A percentile compares a stretch with the other conserved stretches of the same genome.
These are phyloP conservation scores for Salix udensis DNA, from an alignment of 345 rosid species.

Conservation along the genomic window DNA sequence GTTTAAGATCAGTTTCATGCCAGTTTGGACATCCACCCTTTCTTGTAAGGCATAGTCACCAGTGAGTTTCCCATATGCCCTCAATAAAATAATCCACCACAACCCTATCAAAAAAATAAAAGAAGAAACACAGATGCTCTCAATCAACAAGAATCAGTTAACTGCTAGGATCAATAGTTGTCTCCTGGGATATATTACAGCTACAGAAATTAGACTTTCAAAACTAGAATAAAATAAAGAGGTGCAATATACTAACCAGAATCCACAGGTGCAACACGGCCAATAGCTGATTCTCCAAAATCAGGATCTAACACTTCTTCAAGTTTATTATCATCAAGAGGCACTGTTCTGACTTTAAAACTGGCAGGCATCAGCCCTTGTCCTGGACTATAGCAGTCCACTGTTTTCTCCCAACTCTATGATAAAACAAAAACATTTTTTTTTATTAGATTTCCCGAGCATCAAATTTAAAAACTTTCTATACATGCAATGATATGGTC, in stretches of 20 bases:
- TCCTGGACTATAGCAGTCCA: constrained; percentile 35
- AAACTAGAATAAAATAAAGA: not conserved
- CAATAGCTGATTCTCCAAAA: constrained; percentile 37
- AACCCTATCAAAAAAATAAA: constrained; percentile 16
- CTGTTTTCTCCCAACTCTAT: constrained; percentile 38
- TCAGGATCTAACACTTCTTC: constrained; percentile 35
- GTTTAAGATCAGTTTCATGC: constrained; percentile 28
- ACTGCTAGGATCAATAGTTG: not conserved
- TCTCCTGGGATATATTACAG: not conserved
- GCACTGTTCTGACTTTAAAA: constrained; percentile 31
- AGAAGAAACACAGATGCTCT: constrained; percentile 1
- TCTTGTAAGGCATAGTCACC: constrained; percentile 36
- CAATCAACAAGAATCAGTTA: not conserved
- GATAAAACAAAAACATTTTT: constrained; percentile 1
- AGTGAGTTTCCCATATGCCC: constrained; percentile 33
- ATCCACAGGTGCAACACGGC: constrained; percentile 37
- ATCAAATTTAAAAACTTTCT: not conserved
- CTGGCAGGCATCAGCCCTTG: constrained; percentile 38
- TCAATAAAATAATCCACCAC: constrained; percentile 35
- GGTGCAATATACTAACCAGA: constrained; percentile 17
- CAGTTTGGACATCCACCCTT: constrained; percentile 36
- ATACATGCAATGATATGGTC: not conserved
- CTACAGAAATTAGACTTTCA: not conserved
- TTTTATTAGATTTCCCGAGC: not conserved
- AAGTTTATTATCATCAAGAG: constrained; percentile 24